Percentiles rank a stretch among this genome's conserved stretches.
phyloP scores from a whole-genome alignment of 495 filamentous ascomycete genomes.

The Articulospora tetracladia region DNA sequence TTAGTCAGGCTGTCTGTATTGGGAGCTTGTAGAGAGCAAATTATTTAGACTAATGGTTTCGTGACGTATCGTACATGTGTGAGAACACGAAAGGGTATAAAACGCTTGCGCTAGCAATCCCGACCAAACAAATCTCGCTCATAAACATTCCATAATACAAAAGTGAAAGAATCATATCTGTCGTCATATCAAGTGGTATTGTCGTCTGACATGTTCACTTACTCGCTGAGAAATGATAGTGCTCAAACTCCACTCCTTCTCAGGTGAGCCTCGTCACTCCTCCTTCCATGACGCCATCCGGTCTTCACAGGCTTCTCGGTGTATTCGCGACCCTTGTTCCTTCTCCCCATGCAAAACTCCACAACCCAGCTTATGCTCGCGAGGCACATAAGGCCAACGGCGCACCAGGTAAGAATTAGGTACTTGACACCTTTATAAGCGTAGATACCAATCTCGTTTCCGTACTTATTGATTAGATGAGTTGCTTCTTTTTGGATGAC shows the following conservation, averaged over 20 bases:
- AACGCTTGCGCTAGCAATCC: background rate
- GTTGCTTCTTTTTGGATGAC: constrained; percentile 54
- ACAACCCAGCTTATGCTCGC: constrained; percentile 35
- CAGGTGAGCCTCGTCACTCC: constrained; percentile 18
- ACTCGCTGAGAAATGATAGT: too few species aligned
- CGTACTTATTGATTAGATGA: constrained; percentile 54
- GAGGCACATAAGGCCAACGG: constrained; percentile 45
- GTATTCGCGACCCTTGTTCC: constrained; percentile 10
- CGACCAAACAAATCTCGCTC: background rate
- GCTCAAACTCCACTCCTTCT: constrained; percentile 20
- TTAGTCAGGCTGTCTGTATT: too few species aligned
- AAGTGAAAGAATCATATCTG: too few species aligned
- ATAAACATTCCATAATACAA: background rate
- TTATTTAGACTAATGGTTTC: too few species aligned
- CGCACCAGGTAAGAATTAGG: constrained; percentile 58
- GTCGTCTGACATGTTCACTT: too few species aligned
- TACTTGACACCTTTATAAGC: constrained; percentile 53
- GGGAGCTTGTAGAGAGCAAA: too few species aligned
- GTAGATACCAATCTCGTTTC: constrained; percentile 47
- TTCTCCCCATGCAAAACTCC: constrained; percentile 21
- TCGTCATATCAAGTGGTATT: too few species aligned
- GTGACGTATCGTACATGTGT: too few species aligned
- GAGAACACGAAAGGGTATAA: background rate
- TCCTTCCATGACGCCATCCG: constrained; percentile 9
- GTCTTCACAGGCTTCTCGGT: constrained; percentile 14